Base-by-base conservation (phyloP, 2,329 filamentous ascomycete species). In the Xylariaceae sp. region DNA sequence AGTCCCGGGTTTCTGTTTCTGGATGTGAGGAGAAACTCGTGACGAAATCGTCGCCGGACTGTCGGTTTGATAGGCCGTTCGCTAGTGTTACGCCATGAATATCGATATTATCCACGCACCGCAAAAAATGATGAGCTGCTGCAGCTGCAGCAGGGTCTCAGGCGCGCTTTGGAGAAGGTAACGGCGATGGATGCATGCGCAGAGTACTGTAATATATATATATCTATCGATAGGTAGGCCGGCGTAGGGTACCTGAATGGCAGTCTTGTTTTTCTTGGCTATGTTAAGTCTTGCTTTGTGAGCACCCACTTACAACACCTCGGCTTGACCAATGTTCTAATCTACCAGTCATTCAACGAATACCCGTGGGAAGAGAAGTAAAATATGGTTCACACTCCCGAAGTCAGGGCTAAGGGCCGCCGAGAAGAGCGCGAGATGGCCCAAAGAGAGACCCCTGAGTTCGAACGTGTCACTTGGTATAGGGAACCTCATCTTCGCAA, bases 401-500 rank as follows among this genome's bases (percentile, higher is more conserved):
- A 50, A 20, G 56, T 64, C 18, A 61, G 57, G 42, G 49, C 49
- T 41, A 60, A 57, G 43, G 56, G 56, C 20, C 58, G 62, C 52
- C 56, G 65, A 57, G 67, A 68, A 18, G 70, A 74, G 44, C 59
- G 73, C 43, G 71, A 76, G 50, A 47, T 75, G 41, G 75, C 77
- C 29, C 73, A 76, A 48, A 73, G 71, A 48, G 77, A 79, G 56
- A 74, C 75, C 7, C 81, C 81, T 20, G 71, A 74, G 29, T 83
- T 85, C 64, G 79, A 83, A 63, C 75, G 75, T 54, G 82, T 85
- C 20, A 78, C 71, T 52, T 87, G 84, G 84, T 80, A 75, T 59
- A 76, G 73, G 63, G 81, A 86, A 60, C 81, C 81, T 40, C 80
- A 83, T 65, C 71, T 86, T 51, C 75, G 83, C 50, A 81, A 77